Base-by-base conservation (phyloP, 768 basidiomycete species). In the Guyanaporus albipodus region DNA sequence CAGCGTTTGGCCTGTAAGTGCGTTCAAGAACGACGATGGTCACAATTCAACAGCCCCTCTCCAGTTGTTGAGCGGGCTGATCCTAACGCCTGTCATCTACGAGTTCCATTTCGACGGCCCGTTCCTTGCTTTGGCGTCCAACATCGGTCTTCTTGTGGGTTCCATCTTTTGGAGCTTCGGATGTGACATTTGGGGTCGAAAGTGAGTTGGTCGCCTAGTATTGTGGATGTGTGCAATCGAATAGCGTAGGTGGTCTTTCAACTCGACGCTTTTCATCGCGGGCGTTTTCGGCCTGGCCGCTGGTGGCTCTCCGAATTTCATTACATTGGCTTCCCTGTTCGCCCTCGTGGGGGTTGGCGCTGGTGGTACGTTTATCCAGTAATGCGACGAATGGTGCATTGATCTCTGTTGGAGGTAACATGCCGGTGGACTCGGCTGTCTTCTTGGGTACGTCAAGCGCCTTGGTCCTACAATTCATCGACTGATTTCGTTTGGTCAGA, bases 371-470 rank as follows among this genome's bases (percentile, higher is more conserved):
- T 37, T 7, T 41, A n/a, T 26, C 32, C 2, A n/a, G 11, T 38
- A 27, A 34, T 8, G 11, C 2, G 2, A 45, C 8, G n/a, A 31
- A 22, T 11, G n/a, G 3, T 2, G 19, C 34, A 32, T 23, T 53
- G 12, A 52, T 36, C 8, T 28, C 19, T 15, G 12, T 9, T 38
- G 11, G 15, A 66, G 68, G 82, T 8, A 82, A 82, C 55, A 60
- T 82, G 31, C 78, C 80, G 2, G 79, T 82, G 4, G 77, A 72
- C 52, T 71, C 74, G 12, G 72, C 75, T 6, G 72, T 79, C 18
- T 77, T 79, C 52, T 62, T 79, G 40, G 76, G 76, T 76, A 10
- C 21, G 52, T 10, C 23, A 15, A 2, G 36, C 8, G 8, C 28
- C 18, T 19, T 52, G 8, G 22, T 2, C 17, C 22, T 17, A 29